Evolutionary conservation across 1,284 basidiomycete species (phyloP).

Genomic region (Ganoderma multipileum): DNA sequence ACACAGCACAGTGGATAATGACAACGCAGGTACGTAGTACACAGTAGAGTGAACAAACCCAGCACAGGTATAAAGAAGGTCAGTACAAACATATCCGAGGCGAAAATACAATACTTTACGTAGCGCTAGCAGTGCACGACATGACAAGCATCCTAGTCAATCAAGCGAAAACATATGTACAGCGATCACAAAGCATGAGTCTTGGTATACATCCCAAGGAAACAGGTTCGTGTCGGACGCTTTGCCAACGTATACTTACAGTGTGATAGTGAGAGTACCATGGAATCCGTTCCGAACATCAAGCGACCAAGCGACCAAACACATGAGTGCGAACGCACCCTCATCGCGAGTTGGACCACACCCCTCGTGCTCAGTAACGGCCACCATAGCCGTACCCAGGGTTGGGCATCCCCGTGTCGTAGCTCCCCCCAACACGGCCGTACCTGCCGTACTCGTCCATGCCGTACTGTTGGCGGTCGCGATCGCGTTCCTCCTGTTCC

Average conservation of each 20-base stretch:
- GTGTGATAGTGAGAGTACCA: neutral
- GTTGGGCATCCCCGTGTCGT: neutral
- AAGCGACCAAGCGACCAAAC: neutral
- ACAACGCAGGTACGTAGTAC: neutral
- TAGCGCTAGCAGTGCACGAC: neutral
- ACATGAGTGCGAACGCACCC: neutral
- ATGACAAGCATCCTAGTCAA: neutral
- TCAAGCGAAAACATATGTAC: neutral
- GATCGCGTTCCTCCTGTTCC: conserved; percentile 17
- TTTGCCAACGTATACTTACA: neutral
- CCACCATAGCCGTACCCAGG: conserved; percentile 12
- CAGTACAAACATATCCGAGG: neutral
- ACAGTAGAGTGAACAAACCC: neutral
- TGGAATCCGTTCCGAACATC: neutral
- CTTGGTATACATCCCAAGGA: neutral
- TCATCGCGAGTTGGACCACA: neutral
- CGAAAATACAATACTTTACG: neutral
- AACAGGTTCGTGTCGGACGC: neutral
- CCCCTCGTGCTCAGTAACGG: conserved; percentile 8
- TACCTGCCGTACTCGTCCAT: conserved; percentile 18
- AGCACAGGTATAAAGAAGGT: neutral
- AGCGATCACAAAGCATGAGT: neutral
- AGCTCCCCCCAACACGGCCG: conserved; percentile 4
- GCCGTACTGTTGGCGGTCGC: conserved; percentile 10
- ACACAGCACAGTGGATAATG: too few species aligned